Evolutionary conservation across 129 eudicot species (phyloP).

Genomic region (Heracleum sosnowskyi): DNA sequence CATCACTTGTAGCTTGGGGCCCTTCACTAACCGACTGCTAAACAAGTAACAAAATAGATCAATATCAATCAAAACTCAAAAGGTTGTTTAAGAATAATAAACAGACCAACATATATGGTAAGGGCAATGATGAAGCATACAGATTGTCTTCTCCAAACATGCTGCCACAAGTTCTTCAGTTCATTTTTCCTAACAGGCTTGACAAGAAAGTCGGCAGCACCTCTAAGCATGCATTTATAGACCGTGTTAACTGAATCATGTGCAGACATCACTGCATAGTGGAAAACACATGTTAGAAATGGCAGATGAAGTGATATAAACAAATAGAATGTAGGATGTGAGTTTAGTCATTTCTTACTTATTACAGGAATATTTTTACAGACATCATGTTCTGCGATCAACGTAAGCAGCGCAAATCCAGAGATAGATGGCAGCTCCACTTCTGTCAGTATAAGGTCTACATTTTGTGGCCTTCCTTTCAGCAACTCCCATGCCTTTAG

Average conservation of each 20-base stretch:
- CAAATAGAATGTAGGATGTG: neutral
- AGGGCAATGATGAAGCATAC: slow-evolving; percentile 23
- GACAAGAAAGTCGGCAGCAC: slow-evolving; percentile 87
- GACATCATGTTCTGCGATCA: slow-evolving; percentile 61
- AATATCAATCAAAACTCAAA: slow-evolving; percentile 7
- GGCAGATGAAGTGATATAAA: neutral
- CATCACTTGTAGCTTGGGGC: slow-evolving; percentile 49
- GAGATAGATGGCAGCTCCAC: slow-evolving; percentile 80
- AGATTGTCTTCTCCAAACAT: slow-evolving; percentile 80
- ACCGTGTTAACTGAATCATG: slow-evolving; percentile 80
- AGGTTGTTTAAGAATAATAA: neutral
- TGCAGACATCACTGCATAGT: slow-evolving; percentile 80
- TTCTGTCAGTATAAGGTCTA: slow-evolving; percentile 81
- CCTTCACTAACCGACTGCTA: slow-evolving; percentile 42
- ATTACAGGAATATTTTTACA: slow-evolving; percentile 80
- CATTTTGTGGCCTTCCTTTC: slow-evolving; percentile 41
- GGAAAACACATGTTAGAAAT: slow-evolving; percentile 13
- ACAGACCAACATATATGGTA: neutral
- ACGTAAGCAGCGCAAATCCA: slow-evolving; percentile 74
- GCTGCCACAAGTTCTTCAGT: slow-evolving; percentile 90
- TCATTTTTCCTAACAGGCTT: slow-evolving; percentile 90
- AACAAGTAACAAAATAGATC: slow-evolving; percentile 16
- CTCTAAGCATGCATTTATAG: slow-evolving; percentile 78
- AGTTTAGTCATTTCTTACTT: slow-evolving; percentile 42
- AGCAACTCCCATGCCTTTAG: slow-evolving; percentile 84